Conservation (phyloP, 257 asterid species). For the Apocynum venetum region DNA sequence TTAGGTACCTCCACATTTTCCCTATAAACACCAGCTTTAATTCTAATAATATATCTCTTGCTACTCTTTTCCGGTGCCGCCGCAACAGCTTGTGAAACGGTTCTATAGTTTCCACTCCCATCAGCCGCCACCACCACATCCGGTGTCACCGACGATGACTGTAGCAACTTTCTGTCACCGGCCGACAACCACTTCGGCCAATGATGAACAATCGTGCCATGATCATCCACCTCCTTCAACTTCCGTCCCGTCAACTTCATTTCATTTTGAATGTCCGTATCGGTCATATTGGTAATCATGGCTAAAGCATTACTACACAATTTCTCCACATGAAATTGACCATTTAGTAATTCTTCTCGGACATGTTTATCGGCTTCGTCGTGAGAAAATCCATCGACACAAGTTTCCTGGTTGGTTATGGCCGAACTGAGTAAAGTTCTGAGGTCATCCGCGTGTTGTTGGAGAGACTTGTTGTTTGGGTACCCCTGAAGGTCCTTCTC, state of each 20-base stretch:
- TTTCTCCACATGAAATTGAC: conserved; percentile 50
- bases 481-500: conserved; percentile 42
- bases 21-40: conserved; percentile 71
- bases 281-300: conserved; percentile 72
- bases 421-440: conserved; percentile 68
- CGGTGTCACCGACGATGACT: conserved; percentile 52
- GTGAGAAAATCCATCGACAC: conserved; percentile 87
- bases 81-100: conserved; percentile 73
- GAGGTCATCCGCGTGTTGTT: conserved; percentile 64
- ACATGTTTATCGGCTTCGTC: conserved; percentile 40
- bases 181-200: conserved; percentile 85
- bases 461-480: conserved; percentile 49
- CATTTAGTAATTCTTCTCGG: conserved; percentile 43
- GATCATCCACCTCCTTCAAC: conserved; percentile 30
- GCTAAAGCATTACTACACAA: conserved; percentile 79
- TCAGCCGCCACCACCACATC: conserved; percentile 84
- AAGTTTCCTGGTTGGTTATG: conserved; percentile 75
- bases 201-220: conserved; percentile 4
- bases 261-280: conserved; percentile 45
- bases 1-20: conserved; percentile 71
- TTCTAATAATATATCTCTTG: conserved; percentile 53
- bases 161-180: conserved; percentile 71
- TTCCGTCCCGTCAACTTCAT: conserved; percentile 32
- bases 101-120: conserved; percentile 67
- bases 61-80: conserved; percentile 71